phyloP scores from a whole-genome alignment of 2,329 filamentous ascomycete species.

The Corniculantispora saksenae region DNA sequence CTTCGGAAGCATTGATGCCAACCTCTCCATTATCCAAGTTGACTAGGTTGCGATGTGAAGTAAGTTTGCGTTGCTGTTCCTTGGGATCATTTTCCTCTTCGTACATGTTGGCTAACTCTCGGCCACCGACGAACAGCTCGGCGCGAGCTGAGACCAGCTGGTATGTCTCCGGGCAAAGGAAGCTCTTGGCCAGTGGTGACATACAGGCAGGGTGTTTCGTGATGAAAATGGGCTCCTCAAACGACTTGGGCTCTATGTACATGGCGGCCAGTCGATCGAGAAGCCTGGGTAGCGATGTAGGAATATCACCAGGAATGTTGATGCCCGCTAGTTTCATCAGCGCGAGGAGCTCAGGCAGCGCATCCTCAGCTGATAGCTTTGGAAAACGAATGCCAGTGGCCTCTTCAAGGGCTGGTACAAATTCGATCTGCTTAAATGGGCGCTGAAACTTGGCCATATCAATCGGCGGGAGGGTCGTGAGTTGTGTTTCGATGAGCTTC shows the following conservation, averaged over 20 bases:
- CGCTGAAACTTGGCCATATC: slow-evolving; percentile 50
- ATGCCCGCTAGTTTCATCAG: slow-evolving; percentile 58
- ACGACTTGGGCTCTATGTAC: slow-evolving; percentile 78
- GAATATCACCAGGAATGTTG: slow-evolving; percentile 66
- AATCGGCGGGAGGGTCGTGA: slow-evolving; percentile 49
- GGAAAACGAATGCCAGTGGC: slow-evolving; percentile 67
- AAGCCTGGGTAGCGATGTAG: slow-evolving; percentile 62
- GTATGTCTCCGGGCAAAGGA: slow-evolving; percentile 64
- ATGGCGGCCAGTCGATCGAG: slow-evolving; percentile 77
- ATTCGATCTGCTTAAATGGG: slow-evolving; percentile 71
- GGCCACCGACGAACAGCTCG: slow-evolving; percentile 78
- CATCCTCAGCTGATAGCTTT: slow-evolving; percentile 56
- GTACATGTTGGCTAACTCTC: slow-evolving; percentile 93
- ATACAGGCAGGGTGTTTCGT: slow-evolving; percentile 87
- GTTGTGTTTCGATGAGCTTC: slow-evolving; percentile 45
- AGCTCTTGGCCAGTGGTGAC: slow-evolving; percentile 89
- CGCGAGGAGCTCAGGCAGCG: slow-evolving; percentile 58
- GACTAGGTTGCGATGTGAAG: slow-evolving; percentile 48
- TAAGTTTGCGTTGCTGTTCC: slow-evolving; percentile 81
- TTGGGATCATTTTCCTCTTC: slow-evolving; percentile 96
- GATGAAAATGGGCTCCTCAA: slow-evolving; percentile 74
- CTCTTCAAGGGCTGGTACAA: slow-evolving; percentile 76
- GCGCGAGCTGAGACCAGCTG: slow-evolving; percentile 80
- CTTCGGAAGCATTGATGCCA: slow-evolving; percentile 27
- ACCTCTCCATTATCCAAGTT: slow-evolving; percentile 36